Evolutionary conservation across 2,329 filamentous ascomycete species (phyloP).

Genomic region (Coleophoma cylindrospora): DNA sequence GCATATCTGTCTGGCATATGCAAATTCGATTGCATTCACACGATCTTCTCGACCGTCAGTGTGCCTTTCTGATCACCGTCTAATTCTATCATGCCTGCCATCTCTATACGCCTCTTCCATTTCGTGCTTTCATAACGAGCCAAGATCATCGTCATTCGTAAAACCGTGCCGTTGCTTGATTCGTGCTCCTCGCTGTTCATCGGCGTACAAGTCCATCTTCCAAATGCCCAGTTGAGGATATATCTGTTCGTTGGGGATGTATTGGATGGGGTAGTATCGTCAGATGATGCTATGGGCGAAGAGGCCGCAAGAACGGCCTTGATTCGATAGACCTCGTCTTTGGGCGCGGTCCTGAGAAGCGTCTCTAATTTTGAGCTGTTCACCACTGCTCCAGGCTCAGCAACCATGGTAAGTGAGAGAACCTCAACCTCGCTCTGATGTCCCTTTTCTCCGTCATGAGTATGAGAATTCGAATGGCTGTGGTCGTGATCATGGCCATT

Average conservation of each 20-base stretch:
- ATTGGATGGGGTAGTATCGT: conserved; percentile 35
- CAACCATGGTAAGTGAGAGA: conserved; percentile 68
- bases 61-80: conserved; percentile 40
- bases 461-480: conserved; percentile 21
- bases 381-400: conserved; percentile 33
- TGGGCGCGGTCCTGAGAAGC: conserved; percentile 70
- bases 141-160: conserved; percentile 73
- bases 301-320: conserved; percentile 61
- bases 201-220: conserved; percentile 84
- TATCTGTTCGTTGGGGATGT: conserved; percentile 49
- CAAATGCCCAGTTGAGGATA: conserved; percentile 98
- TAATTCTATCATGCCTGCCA: conserved; percentile 46
- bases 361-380: conserved; percentile 58
- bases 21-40: not conserved
- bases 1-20: too few relatives aligned
- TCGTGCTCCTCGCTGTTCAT: conserved; percentile 47
- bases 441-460: conserved; percentile 37
- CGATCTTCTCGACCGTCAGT: conserved; percentile 40
- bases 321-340: conserved; percentile 94
- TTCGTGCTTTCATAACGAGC: conserved; percentile 69
- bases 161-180: conserved; percentile 46
- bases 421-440: conserved; percentile 90
- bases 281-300: conserved; percentile 42
- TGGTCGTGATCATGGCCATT: conserved; percentile 11
- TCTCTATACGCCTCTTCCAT: conserved; percentile 71